Base-by-base conservation (phyloP, 192 early-diverging fungal genomes). In the Linnemannia zychae region DNA sequence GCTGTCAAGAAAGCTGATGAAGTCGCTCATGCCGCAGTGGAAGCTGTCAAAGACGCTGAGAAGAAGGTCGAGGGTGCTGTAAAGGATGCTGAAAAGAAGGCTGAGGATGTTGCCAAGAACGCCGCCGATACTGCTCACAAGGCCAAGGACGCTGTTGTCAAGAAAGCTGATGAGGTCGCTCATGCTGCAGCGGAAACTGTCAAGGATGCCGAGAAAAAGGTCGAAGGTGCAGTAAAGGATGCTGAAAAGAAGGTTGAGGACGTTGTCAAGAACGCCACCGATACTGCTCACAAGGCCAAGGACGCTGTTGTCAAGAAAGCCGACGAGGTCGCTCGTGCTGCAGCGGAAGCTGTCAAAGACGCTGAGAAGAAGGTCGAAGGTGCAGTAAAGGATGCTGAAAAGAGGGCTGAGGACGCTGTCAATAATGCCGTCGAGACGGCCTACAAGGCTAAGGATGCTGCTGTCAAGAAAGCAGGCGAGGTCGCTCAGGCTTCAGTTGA, bases 391-490 rank as follows among this genome's bases (percentile, higher is more conserved):
- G 65, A 48, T 2, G 68, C 50, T 47, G 71, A 46, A 1, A 72
- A 65, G 9, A 46, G 28, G 47, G 47, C 48, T 13, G 72, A 52
- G 20, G 78, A 74, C 7, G 78, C 68, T 66, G 63, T n/a, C 6
- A 53, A 44, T 44, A 44, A 44, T 44, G 76, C 76, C 6, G n/a
- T 31, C 22, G 70, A 57, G 0, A 66, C 9, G 11, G 67, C 34
- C 36, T 22, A 72, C 2, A 50, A 52, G 46, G 47, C 48, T 31
- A 68, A 50, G 46, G 66, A 52, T 50, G 46, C 71, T 20, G 44
- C 48, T 48, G 33, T 72, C 71, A 2, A 72, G 16, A 31, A 33
- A 4, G 7, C 16, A 2, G 20, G 48, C 28, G 47, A 69, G n/a
- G 67, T 28, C 4, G 36, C 31, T 31, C 13, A 70, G 1, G 34